These are phyloP conservation scores for Gorgonomyces haynaldii DNA, from an alignment of 192 early-diverging fungal genomes.

Conservation along the genomic window DNA sequence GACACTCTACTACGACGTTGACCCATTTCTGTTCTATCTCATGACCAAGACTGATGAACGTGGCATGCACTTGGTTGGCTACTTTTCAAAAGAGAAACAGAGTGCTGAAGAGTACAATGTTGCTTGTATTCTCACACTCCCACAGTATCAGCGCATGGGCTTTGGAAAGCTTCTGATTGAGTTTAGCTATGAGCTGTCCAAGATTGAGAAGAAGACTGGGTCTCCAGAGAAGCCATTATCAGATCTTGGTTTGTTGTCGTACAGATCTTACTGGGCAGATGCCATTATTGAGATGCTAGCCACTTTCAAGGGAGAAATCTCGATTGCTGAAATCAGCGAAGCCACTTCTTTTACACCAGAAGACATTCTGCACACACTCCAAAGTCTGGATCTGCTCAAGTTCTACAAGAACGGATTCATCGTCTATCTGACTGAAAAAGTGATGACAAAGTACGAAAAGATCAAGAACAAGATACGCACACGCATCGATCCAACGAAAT, in stretches of 20 bases:
- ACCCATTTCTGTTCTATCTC: constrained; percentile 95
- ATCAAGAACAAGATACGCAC: constrained; percentile 65
- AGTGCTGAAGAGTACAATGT: constrained; percentile 93
- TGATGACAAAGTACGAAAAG: constrained; percentile 69
- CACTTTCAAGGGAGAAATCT: constrained; percentile 62
- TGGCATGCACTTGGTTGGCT: constrained; percentile 88
- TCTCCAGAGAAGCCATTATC: constrained; percentile 98
- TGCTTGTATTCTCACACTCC: constrained; percentile 95
- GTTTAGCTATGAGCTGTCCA: constrained; percentile 96
- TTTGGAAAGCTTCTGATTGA: constrained; percentile 88
- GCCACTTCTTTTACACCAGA: constrained; percentile 75
- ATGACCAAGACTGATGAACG: constrained; percentile 78
- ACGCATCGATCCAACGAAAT: constrained; percentile 63
- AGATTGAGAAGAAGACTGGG: constrained; percentile 83
- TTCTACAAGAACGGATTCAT: constrained; percentile 85
- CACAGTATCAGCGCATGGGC: constrained; percentile 92
- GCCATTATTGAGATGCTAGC: constrained; percentile 68
- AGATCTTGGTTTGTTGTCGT: constrained; percentile 86
- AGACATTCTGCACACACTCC: constrained; percentile 86
- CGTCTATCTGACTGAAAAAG: constrained; percentile 76
- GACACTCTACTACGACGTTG: constrained; percentile 96
- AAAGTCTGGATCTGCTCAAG: constrained; percentile 76
- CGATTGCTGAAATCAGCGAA: constrained; percentile 79
- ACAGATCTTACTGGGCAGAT: constrained; percentile 94
- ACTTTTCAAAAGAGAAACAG: constrained; percentile 99